phyloP scores from a whole-genome alignment of 169 alveolate species.

The Pseudocohnilembus persalinus region DNA sequence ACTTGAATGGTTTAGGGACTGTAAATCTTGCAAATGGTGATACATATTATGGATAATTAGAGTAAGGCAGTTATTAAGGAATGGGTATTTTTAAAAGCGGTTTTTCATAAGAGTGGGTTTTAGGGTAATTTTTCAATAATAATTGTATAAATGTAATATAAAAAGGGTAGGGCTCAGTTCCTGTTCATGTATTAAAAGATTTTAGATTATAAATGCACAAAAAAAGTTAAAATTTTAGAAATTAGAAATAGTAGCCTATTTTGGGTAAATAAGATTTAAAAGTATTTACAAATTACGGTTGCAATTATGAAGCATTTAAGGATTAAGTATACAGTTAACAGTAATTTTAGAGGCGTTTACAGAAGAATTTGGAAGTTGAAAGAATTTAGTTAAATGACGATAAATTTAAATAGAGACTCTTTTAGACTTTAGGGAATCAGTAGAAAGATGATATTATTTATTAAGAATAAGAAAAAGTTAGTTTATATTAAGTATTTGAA shows the following conservation, averaged over 20 bases:
- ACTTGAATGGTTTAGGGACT: neutral
- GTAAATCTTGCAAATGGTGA: neutral
- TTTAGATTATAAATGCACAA: neutral
- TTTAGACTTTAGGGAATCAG: too few relatives aligned
- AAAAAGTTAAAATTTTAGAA: neutral
- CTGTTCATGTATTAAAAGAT: neutral
- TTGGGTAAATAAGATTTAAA: neutral
- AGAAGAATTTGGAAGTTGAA: too few relatives aligned
- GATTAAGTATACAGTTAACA: too few relatives aligned
- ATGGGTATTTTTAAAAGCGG: neutral
- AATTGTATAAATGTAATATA: neutral
- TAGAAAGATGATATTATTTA: too few relatives aligned
- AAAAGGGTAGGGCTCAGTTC: neutral
- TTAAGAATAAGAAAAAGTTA: too few relatives aligned
- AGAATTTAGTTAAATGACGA: too few relatives aligned
- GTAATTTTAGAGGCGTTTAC: too few relatives aligned
- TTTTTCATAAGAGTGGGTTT: neutral
- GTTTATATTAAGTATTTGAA: too few relatives aligned
- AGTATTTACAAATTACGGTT: too few relatives aligned
- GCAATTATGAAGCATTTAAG: too few relatives aligned
- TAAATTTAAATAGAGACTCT: too few relatives aligned
- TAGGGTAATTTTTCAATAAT: neutral
- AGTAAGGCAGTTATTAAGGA: neutral
- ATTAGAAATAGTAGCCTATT: neutral
- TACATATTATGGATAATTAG: neutral